Evolutionary conservation across 805 yeast genomes (phyloP).

Genomic region (Wickerhamomyces ciferrii): DNA sequence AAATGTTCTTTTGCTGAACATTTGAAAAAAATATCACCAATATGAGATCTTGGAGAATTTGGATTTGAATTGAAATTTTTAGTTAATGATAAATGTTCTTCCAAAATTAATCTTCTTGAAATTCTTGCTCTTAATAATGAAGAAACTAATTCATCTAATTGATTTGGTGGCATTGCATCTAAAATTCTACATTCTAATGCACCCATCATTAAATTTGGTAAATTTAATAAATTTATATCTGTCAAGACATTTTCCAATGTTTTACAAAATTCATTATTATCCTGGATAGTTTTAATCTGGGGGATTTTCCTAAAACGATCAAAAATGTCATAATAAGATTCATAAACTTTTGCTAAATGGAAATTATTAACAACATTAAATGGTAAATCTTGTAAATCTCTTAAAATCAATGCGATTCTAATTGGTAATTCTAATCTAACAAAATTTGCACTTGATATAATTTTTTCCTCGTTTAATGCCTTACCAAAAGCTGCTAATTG

Average conservation of each 20-base stretch:
- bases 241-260: constrained; percentile 56
- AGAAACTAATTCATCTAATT: constrained; percentile 71
- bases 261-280: constrained; percentile 68
- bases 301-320: constrained; percentile 77
- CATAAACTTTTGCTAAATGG: constrained; percentile 84
- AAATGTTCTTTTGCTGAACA: constrained; percentile 73
- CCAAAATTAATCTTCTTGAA: constrained; percentile 84
- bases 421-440: constrained; percentile 82
- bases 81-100: constrained; percentile 82
- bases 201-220: constrained; percentile 92
- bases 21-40: constrained; percentile 78
- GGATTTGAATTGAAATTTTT: constrained; percentile 51
- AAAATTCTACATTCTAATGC: constrained; percentile 74
- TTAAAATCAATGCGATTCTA: constrained; percentile 73
- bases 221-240: constrained; percentile 73
- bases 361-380: constrained; percentile 80
- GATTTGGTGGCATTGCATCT: constrained; percentile 47
- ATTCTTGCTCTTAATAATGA: constrained; percentile 80
- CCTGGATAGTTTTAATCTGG: constrained; percentile 60
- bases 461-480: constrained; percentile 66
- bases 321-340: constrained; percentile 82
- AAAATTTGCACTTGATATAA: constrained; percentile 81
- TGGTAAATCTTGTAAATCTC: constrained; percentile 78
- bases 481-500: constrained; percentile 90
- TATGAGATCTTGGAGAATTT: constrained; percentile 37